Percentiles rank a stretch among this genome's conserved stretches.
Evolutionary conservation across 2,329 filamentous ascomycete species (phyloP).

Genomic region (Colletotrichum gigasporum): DNA sequence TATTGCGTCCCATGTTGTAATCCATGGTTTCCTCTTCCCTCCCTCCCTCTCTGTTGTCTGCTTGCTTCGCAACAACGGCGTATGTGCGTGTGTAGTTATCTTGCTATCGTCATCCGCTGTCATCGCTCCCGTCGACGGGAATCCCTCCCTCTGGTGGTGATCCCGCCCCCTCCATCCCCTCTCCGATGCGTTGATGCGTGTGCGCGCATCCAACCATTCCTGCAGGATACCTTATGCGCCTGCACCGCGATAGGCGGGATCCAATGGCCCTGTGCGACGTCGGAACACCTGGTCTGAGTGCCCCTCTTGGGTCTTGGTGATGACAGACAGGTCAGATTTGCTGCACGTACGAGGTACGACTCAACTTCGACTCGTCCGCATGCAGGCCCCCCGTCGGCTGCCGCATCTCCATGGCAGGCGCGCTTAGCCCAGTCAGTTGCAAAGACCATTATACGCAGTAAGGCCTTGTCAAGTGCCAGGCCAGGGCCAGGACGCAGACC

Average conservation of each 20-base stretch:
- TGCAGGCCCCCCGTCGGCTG: background rate
- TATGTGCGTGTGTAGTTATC: too few relatives aligned
- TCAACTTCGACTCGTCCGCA: background rate
- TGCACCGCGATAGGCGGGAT: constrained; percentile 29
- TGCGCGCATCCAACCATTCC: constrained; percentile 9
- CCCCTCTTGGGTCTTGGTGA: constrained; percentile 28
- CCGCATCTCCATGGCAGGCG: background rate
- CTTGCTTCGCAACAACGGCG: too few relatives aligned
- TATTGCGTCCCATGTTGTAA: too few relatives aligned
- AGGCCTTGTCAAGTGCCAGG: background rate
- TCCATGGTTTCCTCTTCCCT: background rate
- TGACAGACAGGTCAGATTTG: constrained; percentile 15
- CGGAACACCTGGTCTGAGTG: constrained; percentile 31
- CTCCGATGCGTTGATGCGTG: constrained; percentile 19
- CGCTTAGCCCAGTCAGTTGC: constrained; percentile 4
- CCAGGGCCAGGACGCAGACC: constrained; percentile 1
- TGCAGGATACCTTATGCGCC: constrained; percentile 26
- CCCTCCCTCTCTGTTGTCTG: too few relatives aligned
- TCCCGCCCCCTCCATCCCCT: constrained; percentile 2
- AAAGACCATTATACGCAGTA: constrained; percentile 8
- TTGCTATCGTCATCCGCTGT: background rate
- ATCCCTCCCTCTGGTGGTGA: background rate
- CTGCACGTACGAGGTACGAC: constrained; percentile 5
- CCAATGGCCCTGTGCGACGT: constrained; percentile 28
- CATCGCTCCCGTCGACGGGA: background rate